Conservation (phyloP, 768 basidiomycete species). For the Psilocybe sp. region DNA sequence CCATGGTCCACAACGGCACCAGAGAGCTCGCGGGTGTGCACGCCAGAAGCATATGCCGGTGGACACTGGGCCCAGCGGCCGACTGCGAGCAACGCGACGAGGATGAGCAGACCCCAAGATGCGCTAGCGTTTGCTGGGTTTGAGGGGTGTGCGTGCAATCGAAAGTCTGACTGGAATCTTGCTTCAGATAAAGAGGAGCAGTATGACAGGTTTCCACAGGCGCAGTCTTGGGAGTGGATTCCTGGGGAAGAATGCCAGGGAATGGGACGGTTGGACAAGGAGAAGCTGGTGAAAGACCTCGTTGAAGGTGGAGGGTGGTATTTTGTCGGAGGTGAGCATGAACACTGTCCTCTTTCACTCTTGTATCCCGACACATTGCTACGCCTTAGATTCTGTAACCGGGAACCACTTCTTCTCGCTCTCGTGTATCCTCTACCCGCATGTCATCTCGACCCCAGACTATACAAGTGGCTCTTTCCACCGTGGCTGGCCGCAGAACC, state of each 20-base stretch:
- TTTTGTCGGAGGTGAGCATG: constrained; percentile 52
- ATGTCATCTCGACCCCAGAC: constrained; percentile 63
- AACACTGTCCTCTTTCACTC: background rate
- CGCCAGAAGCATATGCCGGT: constrained; percentile 30
- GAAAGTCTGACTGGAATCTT: constrained; percentile 65
- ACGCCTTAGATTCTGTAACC: constrained; percentile 54
- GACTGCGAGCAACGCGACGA: constrained; percentile 24
- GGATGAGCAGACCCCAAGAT: constrained; percentile 39
- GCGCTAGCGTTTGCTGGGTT: constrained; percentile 52
- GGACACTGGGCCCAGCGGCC: constrained; percentile 41
- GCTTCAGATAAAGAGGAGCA: constrained; percentile 45
- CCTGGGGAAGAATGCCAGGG: constrained; percentile 42
- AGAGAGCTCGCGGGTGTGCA: constrained; percentile 13
- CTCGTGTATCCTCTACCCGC: constrained; percentile 63
- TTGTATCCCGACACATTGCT: background rate
- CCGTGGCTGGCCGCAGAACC: constrained; percentile 61
- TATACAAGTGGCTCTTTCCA: constrained; percentile 56
- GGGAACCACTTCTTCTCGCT: constrained; percentile 76
- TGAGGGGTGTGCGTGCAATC: constrained; percentile 59
- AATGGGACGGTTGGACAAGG: constrained; percentile 36
- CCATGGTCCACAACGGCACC: too few relatives aligned
- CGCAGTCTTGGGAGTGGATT: constrained; percentile 51
- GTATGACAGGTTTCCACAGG: constrained; percentile 52
- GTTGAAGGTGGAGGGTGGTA: constrained; percentile 74
- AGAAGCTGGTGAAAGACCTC: constrained; percentile 49